These are phyloP conservation scores for Trypanosoma rangeli DNA, from an alignment of 208 protist species.

Conservation along the genomic window DNA sequence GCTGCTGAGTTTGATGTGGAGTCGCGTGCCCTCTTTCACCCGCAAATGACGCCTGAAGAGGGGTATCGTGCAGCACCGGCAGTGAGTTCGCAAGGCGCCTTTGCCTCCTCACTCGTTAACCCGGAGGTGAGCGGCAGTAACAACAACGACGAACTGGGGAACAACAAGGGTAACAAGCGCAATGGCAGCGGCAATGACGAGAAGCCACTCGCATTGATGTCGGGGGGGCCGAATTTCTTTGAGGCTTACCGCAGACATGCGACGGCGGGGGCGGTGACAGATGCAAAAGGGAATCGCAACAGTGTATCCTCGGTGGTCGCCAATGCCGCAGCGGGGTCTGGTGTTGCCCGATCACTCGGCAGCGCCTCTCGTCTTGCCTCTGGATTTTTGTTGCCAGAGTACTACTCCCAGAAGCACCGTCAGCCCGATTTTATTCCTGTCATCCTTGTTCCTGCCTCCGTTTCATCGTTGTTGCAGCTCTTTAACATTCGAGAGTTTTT, in stretches of 20 bases:
- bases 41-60: conserved; percentile 71
- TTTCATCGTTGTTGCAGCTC: conserved; percentile 78
- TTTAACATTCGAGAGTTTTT: conserved; percentile 84
- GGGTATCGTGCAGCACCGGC: conserved; percentile 34
- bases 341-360: conserved; percentile 26
- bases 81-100: neutral
- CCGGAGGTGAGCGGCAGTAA: neutral
- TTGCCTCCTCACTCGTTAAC: neutral
- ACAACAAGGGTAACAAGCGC: neutral
- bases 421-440: conserved; percentile 83
- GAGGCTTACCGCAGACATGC: conserved; percentile 31
- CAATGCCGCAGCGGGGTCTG: neutral
- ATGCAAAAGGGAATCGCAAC: neutral
- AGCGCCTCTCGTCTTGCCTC: conserved; percentile 48
- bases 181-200: conserved; percentile 10
- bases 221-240: conserved; percentile 51
- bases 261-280: neutral
- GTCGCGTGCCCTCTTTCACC: conserved; percentile 37
- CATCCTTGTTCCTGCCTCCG: conserved; percentile 69
- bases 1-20: conserved; percentile 41
- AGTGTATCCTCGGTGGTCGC: neutral
- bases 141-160: neutral
- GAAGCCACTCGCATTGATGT: neutral
- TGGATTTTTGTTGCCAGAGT: conserved; percentile 43
- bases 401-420: conserved; percentile 42